Evolutionary conservation across 2,329 filamentous ascomycete species (phyloP), one percentile per base, ranked within the genome.

Genomic region (Gaeumannomyces tritici): DNA sequence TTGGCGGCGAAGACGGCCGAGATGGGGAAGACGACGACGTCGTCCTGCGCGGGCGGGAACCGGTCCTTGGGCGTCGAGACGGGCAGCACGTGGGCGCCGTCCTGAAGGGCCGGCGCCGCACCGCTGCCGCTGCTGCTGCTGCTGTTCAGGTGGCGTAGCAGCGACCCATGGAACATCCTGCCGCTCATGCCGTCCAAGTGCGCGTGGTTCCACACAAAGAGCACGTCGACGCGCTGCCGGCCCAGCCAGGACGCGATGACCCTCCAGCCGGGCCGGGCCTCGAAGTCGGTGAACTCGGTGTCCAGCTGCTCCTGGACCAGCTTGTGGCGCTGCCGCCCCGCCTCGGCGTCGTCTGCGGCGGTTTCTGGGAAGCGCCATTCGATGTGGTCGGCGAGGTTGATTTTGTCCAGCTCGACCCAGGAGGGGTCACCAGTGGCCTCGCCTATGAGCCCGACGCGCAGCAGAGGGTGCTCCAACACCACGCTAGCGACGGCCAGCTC

Each of bases 41-140:
- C 67, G 12, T 83, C 78, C 61, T 80, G 75, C 0, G 76, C 61
- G 0, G 73, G 73, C 2, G 74, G 73, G 7, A 83, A 69, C 54
- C 18, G 55, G 1, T 64, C 55, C 0, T 73, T 72, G 0, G 66
- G 61, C 2, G 69, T 62, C 0, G 70, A 66, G 59, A 79, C 74
- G 15, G 64, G 63, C 15, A 80, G 69, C 4, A 72, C 60, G 62
- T 69, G 66, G 27, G 65, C 61, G 42, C 65, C 61, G 42, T n/a
- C 42, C 7, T 5, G 7, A 18, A 51, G 42, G 18, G 42, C 5
- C 4, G 21, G 21, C 18, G 21, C 18, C 42, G 18, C 18, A 7
- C 18, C 42, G 21, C 7, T 3, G 18, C 18, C 11, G 33, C 18
- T n/a, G 18, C 31, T 4, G 29, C 29, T 9, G 29, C 7, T 8